These are phyloP conservation scores for Pleurotus sapidus DNA, from an alignment of 768 basidiomycete species.

Conservation along the genomic window DNA sequence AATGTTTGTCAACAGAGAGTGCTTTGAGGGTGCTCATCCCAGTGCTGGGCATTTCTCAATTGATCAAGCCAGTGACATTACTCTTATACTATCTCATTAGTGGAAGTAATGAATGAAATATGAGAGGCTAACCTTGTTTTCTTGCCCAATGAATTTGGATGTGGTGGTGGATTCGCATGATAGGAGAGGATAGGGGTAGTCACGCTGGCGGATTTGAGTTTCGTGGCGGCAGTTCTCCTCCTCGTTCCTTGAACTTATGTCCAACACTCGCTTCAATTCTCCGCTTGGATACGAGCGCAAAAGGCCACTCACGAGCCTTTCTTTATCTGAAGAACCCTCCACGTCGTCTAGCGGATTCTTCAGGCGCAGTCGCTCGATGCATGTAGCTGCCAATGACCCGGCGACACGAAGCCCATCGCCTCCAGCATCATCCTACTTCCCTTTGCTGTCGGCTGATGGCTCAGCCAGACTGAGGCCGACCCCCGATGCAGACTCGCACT, in stretches of 20 bases:
- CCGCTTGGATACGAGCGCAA: constrained; percentile 38
- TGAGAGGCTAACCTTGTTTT: too few relatives aligned
- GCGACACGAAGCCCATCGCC: constrained; percentile 50
- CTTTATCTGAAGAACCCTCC: constrained; percentile 28
- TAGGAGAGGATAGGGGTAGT: too few relatives aligned
- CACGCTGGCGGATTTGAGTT: too few relatives aligned
- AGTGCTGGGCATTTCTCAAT: too few relatives aligned
- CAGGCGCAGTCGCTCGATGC: constrained; percentile 21
- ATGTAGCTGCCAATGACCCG: constrained; percentile 18
- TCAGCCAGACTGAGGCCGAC: constrained; percentile 52
- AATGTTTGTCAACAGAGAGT: too few relatives aligned
- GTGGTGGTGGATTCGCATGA: too few relatives aligned
- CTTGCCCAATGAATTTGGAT: too few relatives aligned
- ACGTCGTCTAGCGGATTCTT: constrained; percentile 35
- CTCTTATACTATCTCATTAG: too few relatives aligned
- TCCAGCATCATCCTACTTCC: constrained; percentile 81
- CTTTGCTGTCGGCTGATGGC: constrained; percentile 48
- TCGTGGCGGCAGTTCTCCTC: too few relatives aligned
- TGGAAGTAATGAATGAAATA: too few relatives aligned
- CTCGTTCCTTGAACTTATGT: constrained; percentile 1
- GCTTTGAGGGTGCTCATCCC: too few relatives aligned
- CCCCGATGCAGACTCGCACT: constrained; percentile 67
- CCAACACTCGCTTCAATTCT: constrained; percentile 13
- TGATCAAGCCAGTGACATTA: too few relatives aligned
- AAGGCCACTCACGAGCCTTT: constrained; percentile 30